A percentile compares a stretch with the other conserved stretches of the same genome.
phyloP scores from a whole-genome alignment of 306 rosid species.

The Adenanthera pavonina region DNA sequence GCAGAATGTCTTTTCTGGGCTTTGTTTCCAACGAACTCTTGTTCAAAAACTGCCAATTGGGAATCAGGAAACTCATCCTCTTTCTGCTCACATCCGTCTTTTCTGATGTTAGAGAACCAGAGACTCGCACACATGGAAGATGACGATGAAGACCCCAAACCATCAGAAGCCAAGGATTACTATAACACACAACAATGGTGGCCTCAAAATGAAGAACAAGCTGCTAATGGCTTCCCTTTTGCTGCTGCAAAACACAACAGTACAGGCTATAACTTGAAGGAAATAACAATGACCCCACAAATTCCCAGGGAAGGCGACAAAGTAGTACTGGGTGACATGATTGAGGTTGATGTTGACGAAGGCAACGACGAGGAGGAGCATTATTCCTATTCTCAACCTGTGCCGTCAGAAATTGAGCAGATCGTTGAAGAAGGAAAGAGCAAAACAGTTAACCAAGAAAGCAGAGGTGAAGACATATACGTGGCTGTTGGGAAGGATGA shows the following conservation, averaged over 20 bases:
- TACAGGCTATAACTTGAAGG: slow-evolving; percentile 23
- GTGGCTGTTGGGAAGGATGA: slow-evolving; percentile 5
- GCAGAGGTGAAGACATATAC: not conserved
- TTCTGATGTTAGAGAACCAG: slow-evolving; percentile 33
- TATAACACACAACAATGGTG: slow-evolving; percentile 33
- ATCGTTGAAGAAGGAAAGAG: not conserved
- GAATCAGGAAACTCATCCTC: slow-evolving; percentile 40
- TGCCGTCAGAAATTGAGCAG: not conserved
- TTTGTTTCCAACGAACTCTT: slow-evolving; percentile 54
- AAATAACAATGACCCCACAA: slow-evolving; percentile 61
- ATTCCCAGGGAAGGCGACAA: slow-evolving; percentile 48
- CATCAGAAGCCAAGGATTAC: slow-evolving; percentile 49
- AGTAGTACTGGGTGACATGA: slow-evolving; percentile 11
- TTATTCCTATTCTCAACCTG: not conserved
- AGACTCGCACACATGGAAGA: slow-evolving; percentile 54
- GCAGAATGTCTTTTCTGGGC: slow-evolving; percentile 53
- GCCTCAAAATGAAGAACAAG: not conserved
- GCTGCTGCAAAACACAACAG: slow-evolving; percentile 18
- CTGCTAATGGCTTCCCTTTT: slow-evolving; percentile 43
- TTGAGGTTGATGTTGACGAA: slow-evolving; percentile 75
- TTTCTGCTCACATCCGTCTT: slow-evolving; percentile 11
- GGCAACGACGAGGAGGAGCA: slow-evolving; percentile 55
- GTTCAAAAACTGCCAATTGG: slow-evolving; percentile 44
- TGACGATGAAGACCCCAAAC: slow-evolving; percentile 36
- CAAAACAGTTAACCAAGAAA: not conserved